A percentile compares a stretch with the other conserved stretches of the same genome.
Evolutionary conservation across 345 rosid genomes (phyloP).

Genomic region (Capsella bursapastoris): DNA sequence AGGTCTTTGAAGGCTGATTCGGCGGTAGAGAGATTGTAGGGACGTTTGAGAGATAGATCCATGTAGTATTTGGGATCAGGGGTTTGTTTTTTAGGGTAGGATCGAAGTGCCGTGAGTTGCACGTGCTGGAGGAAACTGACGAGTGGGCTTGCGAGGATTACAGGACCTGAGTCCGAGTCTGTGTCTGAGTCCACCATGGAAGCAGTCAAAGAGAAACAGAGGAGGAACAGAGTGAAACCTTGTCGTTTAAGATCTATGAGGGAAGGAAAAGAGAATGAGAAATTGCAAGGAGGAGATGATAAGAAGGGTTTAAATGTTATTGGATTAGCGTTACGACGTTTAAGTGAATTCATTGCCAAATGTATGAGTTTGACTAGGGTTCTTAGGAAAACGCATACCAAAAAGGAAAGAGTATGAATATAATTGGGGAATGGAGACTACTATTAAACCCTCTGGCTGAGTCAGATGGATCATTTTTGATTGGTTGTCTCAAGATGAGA

Average conservation of each 20-base stretch:
- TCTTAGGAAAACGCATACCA: background rate
- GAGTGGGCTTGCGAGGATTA: constrained; percentile 48
- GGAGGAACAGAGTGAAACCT: constrained; percentile 14
- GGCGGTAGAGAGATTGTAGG: constrained; percentile 49
- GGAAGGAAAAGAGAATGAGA: background rate
- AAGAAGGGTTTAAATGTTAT: constrained; percentile 1
- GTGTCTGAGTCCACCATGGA: constrained; percentile 30
- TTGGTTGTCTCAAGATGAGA: constrained; percentile 14
- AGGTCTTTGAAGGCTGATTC: constrained; percentile 59
- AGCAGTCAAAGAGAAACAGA: constrained; percentile 17
- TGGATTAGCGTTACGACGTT: background rate
- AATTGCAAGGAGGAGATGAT: background rate
- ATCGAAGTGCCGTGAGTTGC: constrained; percentile 61
- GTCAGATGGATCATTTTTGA: constrained; percentile 22
- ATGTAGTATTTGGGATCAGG: constrained; percentile 75
- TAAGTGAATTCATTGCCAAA: constrained; percentile 5
- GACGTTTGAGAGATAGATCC: constrained; percentile 64
- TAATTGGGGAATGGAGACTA: background rate
- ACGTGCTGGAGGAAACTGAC: constrained; percentile 69
- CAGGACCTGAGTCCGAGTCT: constrained; percentile 38
- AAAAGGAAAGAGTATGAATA: background rate
- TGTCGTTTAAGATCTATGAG: constrained; percentile 3
- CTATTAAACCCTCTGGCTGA: constrained; percentile 12
- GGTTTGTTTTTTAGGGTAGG: constrained; percentile 45
- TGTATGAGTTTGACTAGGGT: constrained; percentile 12